A percentile compares a stretch with the other conserved stretches of the same genome.
These are phyloP conservation scores for Neocallimastix lanati DNA, from an alignment of 192 early-diverging fungal genomes.

Conservation along the genomic window DNA sequence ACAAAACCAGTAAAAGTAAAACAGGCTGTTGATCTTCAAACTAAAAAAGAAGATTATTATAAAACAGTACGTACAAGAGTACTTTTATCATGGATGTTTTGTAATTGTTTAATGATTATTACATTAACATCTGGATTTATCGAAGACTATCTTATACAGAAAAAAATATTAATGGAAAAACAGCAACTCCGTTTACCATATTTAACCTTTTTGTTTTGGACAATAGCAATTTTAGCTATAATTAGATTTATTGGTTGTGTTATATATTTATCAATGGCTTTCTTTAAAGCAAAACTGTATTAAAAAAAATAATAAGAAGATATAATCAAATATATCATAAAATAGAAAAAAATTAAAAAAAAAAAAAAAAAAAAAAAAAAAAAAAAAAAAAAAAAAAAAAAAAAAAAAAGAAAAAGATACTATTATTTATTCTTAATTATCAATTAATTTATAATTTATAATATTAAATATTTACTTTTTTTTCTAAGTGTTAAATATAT, in stretches of 20 bases:
- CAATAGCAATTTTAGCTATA: conserved; percentile 52
- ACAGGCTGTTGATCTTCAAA: conserved; percentile 40
- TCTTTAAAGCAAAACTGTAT: background rate
- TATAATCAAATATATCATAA: no score
- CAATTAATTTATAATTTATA: no score
- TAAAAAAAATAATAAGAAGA: background rate
- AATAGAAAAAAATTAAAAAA: no score
- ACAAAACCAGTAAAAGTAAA: conserved; percentile 24
- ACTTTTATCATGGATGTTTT: conserved; percentile 72
- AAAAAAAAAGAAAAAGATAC: no score
- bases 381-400: no score
- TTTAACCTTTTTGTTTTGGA: conserved; percentile 63
- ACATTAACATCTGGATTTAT: background rate
- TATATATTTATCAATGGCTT: conserved; percentile 26
- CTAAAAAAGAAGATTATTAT: conserved; percentile 80
- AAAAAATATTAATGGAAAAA: background rate
- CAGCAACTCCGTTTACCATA: background rate
- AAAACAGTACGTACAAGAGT: conserved; percentile 65
- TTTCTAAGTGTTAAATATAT: no score
- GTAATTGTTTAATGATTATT: conserved; percentile 48
- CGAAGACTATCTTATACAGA: background rate
- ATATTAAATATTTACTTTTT: no score
- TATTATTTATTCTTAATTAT: no score
- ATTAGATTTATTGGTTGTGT: conserved; percentile 59
- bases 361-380: no score